Conservation (phyloP, 768 basidiomycete genomes). For the Pleurotus pulmonarius region DNA sequence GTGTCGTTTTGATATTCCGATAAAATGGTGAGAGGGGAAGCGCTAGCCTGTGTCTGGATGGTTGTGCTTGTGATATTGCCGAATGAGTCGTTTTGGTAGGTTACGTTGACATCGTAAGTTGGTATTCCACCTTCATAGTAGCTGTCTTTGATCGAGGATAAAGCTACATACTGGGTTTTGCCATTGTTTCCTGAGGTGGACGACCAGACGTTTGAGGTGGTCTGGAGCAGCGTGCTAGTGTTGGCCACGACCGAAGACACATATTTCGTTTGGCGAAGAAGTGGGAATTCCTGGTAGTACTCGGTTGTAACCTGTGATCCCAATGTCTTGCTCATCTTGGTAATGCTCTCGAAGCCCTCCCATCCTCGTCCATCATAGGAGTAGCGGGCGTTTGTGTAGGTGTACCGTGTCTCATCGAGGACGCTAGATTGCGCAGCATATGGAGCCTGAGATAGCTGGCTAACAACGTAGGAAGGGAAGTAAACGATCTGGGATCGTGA, state of each 20-base stretch:
- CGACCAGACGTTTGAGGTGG: not conserved
- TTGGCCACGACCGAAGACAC: not conserved
- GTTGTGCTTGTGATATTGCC: constrained; percentile 3
- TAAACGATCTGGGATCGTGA: constrained; percentile 2
- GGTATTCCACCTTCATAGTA: constrained; percentile 1
- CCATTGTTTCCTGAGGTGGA: not conserved
- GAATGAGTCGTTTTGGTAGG: not conserved
- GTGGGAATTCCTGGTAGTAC: constrained; percentile 3
- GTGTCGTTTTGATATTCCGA: constrained; percentile 1
- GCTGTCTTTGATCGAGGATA: not conserved
- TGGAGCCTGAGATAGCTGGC: not conserved
- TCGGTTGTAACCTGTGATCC: not conserved
- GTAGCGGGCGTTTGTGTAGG: constrained; percentile 2
- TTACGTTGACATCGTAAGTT: not conserved
- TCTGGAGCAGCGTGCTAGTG: not conserved
- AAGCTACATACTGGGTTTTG: not conserved
- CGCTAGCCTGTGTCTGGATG: not conserved
- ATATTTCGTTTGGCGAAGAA: not conserved
- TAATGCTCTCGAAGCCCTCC: constrained; percentile 1
- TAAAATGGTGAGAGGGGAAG: not conserved
- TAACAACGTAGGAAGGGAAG: constrained; percentile 4
- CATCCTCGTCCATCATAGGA: constrained; percentile 1
- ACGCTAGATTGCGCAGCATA: not conserved
- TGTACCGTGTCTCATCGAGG: not conserved
- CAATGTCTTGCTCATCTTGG: not conserved